Evolutionary conservation across 2,329 filamentous ascomycete species (phyloP).

Genomic region (Fusarium bulbicola): DNA sequence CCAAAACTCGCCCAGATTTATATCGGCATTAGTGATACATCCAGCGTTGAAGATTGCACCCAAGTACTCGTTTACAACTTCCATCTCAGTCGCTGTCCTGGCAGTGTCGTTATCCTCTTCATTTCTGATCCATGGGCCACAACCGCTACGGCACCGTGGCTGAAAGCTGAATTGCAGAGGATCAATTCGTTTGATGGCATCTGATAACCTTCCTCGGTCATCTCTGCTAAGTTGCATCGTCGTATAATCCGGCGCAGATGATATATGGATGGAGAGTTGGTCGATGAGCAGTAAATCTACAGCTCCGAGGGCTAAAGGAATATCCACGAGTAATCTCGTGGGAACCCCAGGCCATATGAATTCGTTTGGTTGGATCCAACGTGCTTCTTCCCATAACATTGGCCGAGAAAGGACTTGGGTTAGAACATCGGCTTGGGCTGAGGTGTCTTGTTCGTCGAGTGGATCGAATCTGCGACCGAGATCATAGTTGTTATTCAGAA

Average conservation of each 20-base stretch:
- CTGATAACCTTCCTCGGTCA: fast-evolving
- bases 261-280: not conserved
- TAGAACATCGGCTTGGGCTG: not conserved
- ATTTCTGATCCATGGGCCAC: not conserved
- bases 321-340: not conserved
- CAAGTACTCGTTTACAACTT: not conserved
- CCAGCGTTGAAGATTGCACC: not conserved
- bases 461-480: not conserved
- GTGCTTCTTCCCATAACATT: not conserved
- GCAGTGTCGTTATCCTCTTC: fast-evolving
- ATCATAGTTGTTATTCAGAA: not conserved
- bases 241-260: not conserved
- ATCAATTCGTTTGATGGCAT: not conserved
- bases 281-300: not conserved
- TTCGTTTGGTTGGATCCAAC: not conserved
- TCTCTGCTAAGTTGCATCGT: not conserved
- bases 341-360: not conserved
- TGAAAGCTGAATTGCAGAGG: not conserved
- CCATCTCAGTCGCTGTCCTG: not conserved
- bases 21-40: not conserved
- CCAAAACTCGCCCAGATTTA: not conserved
- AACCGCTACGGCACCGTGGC: not conserved
- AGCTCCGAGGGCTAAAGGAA: not conserved
- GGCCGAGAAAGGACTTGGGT: not conserved
- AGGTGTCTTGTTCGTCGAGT: not conserved